Conservation (phyloP, 1,284 basidiomycete genomes). For the Papiliotrema fonsecae region DNA sequence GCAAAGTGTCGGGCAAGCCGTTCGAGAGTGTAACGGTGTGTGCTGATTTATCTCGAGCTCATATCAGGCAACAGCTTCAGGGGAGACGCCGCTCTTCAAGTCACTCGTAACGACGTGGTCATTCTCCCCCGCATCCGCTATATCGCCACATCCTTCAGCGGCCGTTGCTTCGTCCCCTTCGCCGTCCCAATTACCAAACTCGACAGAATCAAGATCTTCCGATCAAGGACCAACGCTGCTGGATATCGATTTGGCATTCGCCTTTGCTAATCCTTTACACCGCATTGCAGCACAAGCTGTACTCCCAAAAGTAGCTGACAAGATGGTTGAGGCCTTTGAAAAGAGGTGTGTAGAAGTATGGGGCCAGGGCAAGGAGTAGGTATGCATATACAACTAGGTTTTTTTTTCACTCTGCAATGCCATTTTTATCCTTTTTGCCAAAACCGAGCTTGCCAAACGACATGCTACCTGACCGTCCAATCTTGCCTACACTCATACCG, state of each 20-base stretch:
- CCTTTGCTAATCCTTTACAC: slow-evolving; percentile 82
- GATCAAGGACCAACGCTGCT: slow-evolving; percentile 60
- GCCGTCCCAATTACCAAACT: slow-evolving; percentile 10
- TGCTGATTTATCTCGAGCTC: slow-evolving; percentile 8
- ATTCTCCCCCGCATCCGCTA: slow-evolving; percentile 58
- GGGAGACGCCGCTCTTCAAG: slow-evolving; percentile 80
- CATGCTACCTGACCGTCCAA: slow-evolving; percentile 35
- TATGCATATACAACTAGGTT: neutral
- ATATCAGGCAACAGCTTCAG: slow-evolving; percentile 65
- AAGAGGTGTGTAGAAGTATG: slow-evolving; percentile 69
- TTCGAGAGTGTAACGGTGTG: slow-evolving; percentile 71
- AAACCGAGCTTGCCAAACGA: slow-evolving; percentile 41
- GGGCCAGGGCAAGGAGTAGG: slow-evolving; percentile 45
- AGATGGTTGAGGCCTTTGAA: slow-evolving; percentile 92
- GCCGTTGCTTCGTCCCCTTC: slow-evolving; percentile 7
- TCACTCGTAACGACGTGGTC: slow-evolving; percentile 76
- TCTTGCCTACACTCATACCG: slow-evolving; percentile 27
- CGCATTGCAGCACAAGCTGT: slow-evolving; percentile 74
- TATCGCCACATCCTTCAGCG: slow-evolving; percentile 50
- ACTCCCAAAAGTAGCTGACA: slow-evolving; percentile 76
- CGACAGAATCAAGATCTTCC: slow-evolving; percentile 16
- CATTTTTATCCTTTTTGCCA: slow-evolving; percentile 39
- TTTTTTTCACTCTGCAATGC: slow-evolving; percentile 8
- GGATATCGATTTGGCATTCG: slow-evolving; percentile 74
- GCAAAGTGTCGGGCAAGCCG: slow-evolving; percentile 72